Base-by-base conservation (phyloP, 306 rosid species). In the Castanopsis chinensis region DNA sequence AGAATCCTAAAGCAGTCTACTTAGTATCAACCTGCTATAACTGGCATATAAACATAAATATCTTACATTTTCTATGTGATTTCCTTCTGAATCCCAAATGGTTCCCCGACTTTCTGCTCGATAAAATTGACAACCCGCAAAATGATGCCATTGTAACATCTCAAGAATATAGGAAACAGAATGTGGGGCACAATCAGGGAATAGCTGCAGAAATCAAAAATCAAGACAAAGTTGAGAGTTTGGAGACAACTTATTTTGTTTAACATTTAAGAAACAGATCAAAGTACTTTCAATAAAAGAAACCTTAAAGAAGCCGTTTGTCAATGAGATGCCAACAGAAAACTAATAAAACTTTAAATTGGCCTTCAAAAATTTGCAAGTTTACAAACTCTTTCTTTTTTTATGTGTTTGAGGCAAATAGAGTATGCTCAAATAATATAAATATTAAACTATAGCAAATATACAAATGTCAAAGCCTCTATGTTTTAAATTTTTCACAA, bases 161-260 rank as follows among this genome's bases (percentile, higher is more conserved):
- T 89, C 90, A 53, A 92, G 87, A 83, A 94, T 83, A 89, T 86
- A 91, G 75, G 90, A 72, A 65, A 89, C 90, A 56, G 97, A 94
- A 58, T 72, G 89, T 27, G 98, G 97, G 78, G 97, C 97, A 74
- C 97, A 94, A 13, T 91, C 87, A n/a, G 97, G 95, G 51, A 91
- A 86, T 79, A 92, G 95, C 97, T 94, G 97, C 72, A 85, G 60
- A 49, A 82, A 83, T 69, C 69, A 60, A 73, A 69, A 68, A 78
- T 79, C 58, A 77, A 55, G 41, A 23, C 43, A 52, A n/a, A 63
- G 64, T 76, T 74, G 45, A 49, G 68, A 54, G 69, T 64, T 20
- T n/a, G 32, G 68, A 43, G 75, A 70, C 20, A 27, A 75, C 70
- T 28, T 76, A 69, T 10, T 28, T 60, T 64, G 23, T 32, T 80